Conservation (phyloP, 352 stramenopile species). For the Lagenidium giganteum region DNA sequence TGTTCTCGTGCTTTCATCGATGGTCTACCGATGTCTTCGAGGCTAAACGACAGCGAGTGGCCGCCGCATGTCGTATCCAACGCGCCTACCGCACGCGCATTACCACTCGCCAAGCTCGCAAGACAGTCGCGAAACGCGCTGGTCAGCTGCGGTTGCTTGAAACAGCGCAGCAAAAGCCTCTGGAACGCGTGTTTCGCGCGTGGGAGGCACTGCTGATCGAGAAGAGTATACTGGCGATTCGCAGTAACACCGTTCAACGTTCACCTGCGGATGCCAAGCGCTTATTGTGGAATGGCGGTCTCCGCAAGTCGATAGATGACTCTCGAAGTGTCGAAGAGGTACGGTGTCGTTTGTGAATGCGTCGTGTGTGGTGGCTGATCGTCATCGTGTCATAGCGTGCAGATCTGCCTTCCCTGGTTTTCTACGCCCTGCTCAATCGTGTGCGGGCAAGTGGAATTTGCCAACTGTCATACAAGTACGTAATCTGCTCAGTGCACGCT, state of each 20-base stretch:
- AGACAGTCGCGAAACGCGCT: slow-evolving; percentile 42
- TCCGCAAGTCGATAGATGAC: no score
- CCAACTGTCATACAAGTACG: slow-evolving; percentile 49
- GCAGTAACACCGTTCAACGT: no score
- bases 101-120: slow-evolving; percentile 33
- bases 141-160: slow-evolving; percentile 38
- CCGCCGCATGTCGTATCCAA: slow-evolving; percentile 33
- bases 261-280: no score
- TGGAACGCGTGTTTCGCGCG: slow-evolving; percentile 50
- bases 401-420: slow-evolving; percentile 57
- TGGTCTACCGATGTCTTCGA: background rate
- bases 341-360: no score
- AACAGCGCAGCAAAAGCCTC: slow-evolving; percentile 38
- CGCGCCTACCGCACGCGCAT: slow-evolving; percentile 33
- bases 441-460: slow-evolving; percentile 58
- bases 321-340: no score
- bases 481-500: background rate
- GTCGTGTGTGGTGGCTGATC: no score
- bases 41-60: background rate
- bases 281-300: no score
- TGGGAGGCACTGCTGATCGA: slow-evolving; percentile 54
- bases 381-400: slow-evolving; percentile 38
- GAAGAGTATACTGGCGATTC: slow-evolving; percentile 33
- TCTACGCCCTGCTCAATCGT: slow-evolving; percentile 71
- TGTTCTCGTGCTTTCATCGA: no score